Evolutionary conservation across 305 asterid genomes (phyloP).

Genomic region (Fraxinus velutina): DNA sequence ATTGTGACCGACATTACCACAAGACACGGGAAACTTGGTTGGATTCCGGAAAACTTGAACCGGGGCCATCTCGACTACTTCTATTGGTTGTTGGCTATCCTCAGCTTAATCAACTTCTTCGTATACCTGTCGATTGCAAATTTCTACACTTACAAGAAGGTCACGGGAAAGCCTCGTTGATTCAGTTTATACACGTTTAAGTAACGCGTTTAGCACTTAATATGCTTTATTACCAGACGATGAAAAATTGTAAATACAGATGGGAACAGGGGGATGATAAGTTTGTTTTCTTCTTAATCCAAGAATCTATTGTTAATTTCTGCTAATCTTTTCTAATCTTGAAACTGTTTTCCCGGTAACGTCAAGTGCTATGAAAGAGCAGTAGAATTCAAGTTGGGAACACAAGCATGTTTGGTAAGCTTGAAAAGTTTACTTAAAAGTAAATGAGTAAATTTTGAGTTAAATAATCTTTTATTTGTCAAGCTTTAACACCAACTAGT

Average conservation of each 20-base stretch:
- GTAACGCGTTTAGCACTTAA: not conserved
- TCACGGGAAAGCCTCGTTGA: conserved; percentile 13
- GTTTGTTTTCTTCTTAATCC: not conserved
- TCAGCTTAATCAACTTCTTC: conserved; percentile 44
- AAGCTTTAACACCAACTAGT: not conserved
- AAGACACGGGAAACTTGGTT: conserved; percentile 27
- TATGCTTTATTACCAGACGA: not conserved
- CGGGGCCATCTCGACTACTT: conserved; percentile 39
- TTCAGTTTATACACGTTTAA: not conserved
- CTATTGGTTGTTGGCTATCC: conserved; percentile 39
- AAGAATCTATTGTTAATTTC: not conserved
- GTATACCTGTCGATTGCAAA: conserved; percentile 25
- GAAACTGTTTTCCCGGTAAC: not conserved
- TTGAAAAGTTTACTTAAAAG: not conserved
- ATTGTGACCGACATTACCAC: conserved; percentile 28
- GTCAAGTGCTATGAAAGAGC: not conserved
- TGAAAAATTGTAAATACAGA: not conserved
- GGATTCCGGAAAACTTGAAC: conserved; percentile 43
- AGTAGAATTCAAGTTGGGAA: not conserved
- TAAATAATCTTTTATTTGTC: not conserved
- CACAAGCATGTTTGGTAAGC: not conserved
- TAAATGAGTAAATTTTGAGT: not conserved
- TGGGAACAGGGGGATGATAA: not conserved
- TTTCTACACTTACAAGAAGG: conserved; percentile 53
- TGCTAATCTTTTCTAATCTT: not conserved